A percentile compares a stretch with the other conserved stretches of the same genome.
Evolutionary conservation across 208 protist genomes (phyloP).

Genomic region (Crithidia mellificae): DNA sequence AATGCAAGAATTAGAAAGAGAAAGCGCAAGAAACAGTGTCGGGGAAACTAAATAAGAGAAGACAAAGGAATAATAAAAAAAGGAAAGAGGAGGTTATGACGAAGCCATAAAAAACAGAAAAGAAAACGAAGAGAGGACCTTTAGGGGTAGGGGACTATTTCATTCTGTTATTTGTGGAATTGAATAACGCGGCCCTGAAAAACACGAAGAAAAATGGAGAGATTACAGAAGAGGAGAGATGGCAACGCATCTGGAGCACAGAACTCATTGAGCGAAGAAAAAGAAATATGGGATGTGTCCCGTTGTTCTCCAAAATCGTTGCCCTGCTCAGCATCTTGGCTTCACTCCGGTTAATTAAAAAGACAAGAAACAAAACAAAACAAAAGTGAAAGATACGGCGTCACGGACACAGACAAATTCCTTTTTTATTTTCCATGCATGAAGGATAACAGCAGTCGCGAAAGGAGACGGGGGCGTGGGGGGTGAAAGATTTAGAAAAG

Average conservation of each 20-base stretch:
- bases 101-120: not conserved
- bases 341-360: not conserved
- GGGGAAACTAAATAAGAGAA: too few species aligned
- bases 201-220: not conserved
- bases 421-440: not conserved
- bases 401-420: not conserved
- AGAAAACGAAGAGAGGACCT: not conserved
- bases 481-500: too few species aligned
- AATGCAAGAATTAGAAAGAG: not conserved
- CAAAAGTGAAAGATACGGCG: not conserved
- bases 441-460: not conserved
- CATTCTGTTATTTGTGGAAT: not conserved
- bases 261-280: not conserved
- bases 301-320: too few species aligned
- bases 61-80: too few species aligned
- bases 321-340: not conserved
- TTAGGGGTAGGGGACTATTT: not conserved
- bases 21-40: not conserved
- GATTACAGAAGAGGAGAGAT: not conserved
- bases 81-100: not conserved
- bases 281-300: not conserved
- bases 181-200: not conserved
- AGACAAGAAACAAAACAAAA: not conserved
- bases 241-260: too few species aligned
- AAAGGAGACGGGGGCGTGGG: not conserved